phyloP scores from a whole-genome alignment of 805 yeast genomes.

The Ogataea polymorpha region DNA sequence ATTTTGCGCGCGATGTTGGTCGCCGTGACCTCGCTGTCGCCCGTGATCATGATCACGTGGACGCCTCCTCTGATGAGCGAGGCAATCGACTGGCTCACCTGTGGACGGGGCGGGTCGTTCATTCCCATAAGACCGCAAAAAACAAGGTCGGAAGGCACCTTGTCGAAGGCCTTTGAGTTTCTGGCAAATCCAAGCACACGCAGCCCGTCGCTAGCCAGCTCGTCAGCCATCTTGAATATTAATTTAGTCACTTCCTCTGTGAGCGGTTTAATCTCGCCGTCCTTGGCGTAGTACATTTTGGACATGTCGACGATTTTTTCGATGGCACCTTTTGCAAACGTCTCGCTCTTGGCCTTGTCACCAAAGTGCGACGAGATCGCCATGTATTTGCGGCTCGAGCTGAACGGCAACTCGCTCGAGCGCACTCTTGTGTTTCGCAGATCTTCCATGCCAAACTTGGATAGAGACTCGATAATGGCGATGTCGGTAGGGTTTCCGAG shows the following conservation, averaged over 20 bases:
- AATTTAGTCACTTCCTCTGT: constrained; percentile 45
- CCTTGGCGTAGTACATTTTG: constrained; percentile 52
- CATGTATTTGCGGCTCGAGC: constrained; percentile 83
- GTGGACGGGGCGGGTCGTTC: constrained; percentile 97
- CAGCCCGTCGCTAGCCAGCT: constrained; percentile 77
- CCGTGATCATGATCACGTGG: constrained; percentile 97
- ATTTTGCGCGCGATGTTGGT: constrained; percentile 80
- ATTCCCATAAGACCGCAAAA: constrained; percentile 90
- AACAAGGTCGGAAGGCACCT: constrained; percentile 55
- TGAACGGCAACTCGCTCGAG: constrained; percentile 76
- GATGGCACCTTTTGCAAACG: constrained; percentile 86
- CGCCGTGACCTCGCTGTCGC: constrained; percentile 89
- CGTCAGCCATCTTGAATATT: constrained; percentile 57
- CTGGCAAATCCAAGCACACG: constrained; percentile 82
- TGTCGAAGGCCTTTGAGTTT: constrained; percentile 36
- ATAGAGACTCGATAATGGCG: constrained; percentile 75
- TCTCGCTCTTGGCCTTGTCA: constrained; percentile 49
- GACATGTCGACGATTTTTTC: constrained; percentile 69
- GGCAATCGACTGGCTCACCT: constrained; percentile 72
- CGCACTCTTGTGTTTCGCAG: constrained; percentile 57
- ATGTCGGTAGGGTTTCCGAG: constrained; percentile 95
- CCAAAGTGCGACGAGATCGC: constrained; percentile 71
- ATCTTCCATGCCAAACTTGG: constrained; percentile 71
- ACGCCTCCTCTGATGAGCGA: constrained; percentile 88
- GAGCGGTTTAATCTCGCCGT: constrained; percentile 59